phyloP scores from a whole-genome alignment of 1,139 yeast species.

The Saccharomycopsis crataegensis region DNA sequence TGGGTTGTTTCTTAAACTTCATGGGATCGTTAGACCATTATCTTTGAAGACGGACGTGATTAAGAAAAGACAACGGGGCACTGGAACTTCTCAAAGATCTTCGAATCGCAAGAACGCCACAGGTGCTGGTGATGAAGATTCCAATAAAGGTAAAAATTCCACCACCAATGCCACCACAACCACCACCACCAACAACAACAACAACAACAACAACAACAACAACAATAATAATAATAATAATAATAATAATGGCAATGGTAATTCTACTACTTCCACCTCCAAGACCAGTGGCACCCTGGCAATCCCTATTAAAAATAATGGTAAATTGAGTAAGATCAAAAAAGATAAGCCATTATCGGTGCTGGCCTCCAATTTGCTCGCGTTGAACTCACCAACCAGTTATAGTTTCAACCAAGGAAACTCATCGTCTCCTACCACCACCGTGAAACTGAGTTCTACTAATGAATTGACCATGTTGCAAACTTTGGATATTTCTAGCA shows the following conservation, averaged over 20 bases:
- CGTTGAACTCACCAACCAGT: neutral
- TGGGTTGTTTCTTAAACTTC: slow-evolving; percentile 82
- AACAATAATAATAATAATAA: neutral
- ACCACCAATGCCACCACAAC: neutral
- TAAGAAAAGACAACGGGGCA: slow-evolving; percentile 49
- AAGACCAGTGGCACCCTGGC: neutral
- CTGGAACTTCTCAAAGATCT: neutral
- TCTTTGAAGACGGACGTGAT: slow-evolving; percentile 89
- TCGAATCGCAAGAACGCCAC: neutral
- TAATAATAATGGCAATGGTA: neutral
- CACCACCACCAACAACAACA: neutral
- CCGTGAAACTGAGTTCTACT: slow-evolving; percentile 2
- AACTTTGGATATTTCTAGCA: neutral
- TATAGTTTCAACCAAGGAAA: neutral
- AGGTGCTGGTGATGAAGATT: neutral
- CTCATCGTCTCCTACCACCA: neutral
- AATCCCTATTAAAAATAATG: neutral
- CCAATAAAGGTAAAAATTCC: neutral
- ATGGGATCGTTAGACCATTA: slow-evolving; percentile 89
- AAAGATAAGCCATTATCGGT: slow-evolving; percentile 7
- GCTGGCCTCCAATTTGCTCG: neutral
- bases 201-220: neutral
- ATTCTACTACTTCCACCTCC: neutral
- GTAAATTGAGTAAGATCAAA: slow-evolving; percentile 7
- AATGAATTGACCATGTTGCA: neutral